Conservation (phyloP, 192 early-diverging fungal genomes). For the Coemansia sp. region DNA sequence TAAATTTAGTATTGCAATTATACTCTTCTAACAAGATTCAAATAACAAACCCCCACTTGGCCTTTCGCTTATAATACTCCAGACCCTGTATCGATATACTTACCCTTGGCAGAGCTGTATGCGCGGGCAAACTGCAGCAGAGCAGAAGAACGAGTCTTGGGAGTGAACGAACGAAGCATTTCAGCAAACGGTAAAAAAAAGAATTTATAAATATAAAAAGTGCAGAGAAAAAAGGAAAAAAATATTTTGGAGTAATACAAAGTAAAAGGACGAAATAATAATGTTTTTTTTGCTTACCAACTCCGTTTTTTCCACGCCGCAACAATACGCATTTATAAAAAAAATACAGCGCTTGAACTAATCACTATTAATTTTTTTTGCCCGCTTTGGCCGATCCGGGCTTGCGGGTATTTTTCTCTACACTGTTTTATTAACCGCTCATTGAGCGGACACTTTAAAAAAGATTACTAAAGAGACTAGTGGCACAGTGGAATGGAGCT, state of each 20-base stretch:
- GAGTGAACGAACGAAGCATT: constrained; percentile 48
- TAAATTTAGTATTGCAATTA: background rate
- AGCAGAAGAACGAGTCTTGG: constrained; percentile 34
- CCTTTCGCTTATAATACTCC: no score
- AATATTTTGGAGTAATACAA: background rate
- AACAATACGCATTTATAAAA: no score
- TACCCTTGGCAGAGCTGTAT: constrained; percentile 56
- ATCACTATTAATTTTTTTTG: no score
- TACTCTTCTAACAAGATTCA: background rate
- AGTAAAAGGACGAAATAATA: background rate
- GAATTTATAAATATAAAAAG: background rate
- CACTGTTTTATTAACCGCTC: no score
- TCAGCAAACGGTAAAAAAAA: constrained; percentile 3
- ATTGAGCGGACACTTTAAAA: background rate
- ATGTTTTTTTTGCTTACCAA: background rate
- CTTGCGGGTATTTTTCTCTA: no score
- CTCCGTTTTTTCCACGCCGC: background rate
- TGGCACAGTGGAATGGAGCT: background rate
- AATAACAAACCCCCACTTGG: background rate
- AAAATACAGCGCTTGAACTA: no score
- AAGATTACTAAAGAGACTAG: background rate
- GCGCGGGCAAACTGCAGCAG: constrained; percentile 40
- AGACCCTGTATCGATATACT: background rate
- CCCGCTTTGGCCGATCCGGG: no score
- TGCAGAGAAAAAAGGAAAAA: constrained; percentile 9